Base-by-base conservation (phyloP, 495 filamentous ascomycete genomes). In the Penicillium waksmanii region DNA sequence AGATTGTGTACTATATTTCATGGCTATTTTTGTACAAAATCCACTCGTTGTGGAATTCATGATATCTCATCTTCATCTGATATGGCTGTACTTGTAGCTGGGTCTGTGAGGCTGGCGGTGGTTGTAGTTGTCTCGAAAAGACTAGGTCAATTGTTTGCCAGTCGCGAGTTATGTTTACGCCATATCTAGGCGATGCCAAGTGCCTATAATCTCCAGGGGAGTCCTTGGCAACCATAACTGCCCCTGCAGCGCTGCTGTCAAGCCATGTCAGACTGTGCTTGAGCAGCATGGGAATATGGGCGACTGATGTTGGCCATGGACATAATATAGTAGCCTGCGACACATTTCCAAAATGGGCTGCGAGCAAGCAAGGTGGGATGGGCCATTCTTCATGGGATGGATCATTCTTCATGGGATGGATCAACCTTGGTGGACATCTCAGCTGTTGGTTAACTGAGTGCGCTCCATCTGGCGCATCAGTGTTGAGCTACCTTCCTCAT, bases 401-500 rank as follows among this genome's bases (percentile, higher is more conserved):
- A 47, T 6, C 40, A 43, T 43, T 47, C 9, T 25, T 25, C 3
- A 21, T 21, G 18, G 21, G 15, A 48, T 12, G 21, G 2, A 48
- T 27, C 19, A 25, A 9, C 2, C 23, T 27, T n/a, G 19, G 8
- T 21, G 25, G 5, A 36, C 18, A 25, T 34, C 17, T 71, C 66
- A 71, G 43, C 66, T 65, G 56, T 66, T 70, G n/a, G 75, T 76
- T 56, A 85, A 61, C 60, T 81, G 75, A 23, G 83, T 60, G 38
- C 72, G 72, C 61, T 85, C 84, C 78, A 86, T 84, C 64, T 79
- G 78, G 48, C 82, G 69, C 60, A 75, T 75, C 53, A 87, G 61
- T 17, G 80, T 84, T 19, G 82, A 77, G 62, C 83, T 84, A 48
- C 71, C 73, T 55, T 85, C 82, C 63, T 84, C 81, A 36, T 84